Evolutionary conservation across 2,329 filamentous ascomycete species (phyloP).

Genomic region (Diaporthe eres): DNA sequence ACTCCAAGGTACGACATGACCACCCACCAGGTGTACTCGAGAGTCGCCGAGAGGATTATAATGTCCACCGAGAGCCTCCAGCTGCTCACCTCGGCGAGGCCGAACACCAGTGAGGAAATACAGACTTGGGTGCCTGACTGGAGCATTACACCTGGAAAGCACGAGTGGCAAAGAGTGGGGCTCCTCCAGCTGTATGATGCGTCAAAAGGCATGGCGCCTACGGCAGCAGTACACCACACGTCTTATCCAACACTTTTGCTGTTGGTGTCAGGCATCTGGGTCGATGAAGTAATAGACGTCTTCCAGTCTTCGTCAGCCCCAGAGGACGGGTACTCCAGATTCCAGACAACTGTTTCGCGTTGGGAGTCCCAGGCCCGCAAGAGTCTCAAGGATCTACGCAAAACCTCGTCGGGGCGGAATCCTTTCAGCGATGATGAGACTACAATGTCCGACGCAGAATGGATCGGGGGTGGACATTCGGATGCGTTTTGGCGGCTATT

Average conservation of each 20-base stretch:
- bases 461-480: not conserved
- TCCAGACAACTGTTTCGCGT: not conserved
- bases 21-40: not conserved
- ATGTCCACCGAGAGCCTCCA: not conserved
- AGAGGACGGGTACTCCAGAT: conserved; percentile 15
- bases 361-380: not conserved
- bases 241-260: not conserved
- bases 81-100: not conserved
- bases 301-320: not conserved
- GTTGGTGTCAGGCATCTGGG: not conserved
- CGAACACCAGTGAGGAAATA: not conserved
- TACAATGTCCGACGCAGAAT: too few species aligned
- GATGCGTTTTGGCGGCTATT: not conserved
- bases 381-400: fast-evolving
- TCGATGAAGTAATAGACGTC: not conserved
- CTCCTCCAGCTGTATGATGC: not conserved
- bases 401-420: not conserved
- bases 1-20: not conserved
- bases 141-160: not conserved
- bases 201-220: not conserved
- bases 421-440: not conserved
- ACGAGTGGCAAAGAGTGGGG: not conserved
- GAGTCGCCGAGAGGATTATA: conserved; percentile 1
- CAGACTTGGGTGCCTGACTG: not conserved
- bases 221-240: not conserved